Evolutionary conservation across 768 basidiomycete genomes (phyloP), one percentile per base, ranked within the genome.

Genomic region (Cystobasidium ongulense): DNA sequence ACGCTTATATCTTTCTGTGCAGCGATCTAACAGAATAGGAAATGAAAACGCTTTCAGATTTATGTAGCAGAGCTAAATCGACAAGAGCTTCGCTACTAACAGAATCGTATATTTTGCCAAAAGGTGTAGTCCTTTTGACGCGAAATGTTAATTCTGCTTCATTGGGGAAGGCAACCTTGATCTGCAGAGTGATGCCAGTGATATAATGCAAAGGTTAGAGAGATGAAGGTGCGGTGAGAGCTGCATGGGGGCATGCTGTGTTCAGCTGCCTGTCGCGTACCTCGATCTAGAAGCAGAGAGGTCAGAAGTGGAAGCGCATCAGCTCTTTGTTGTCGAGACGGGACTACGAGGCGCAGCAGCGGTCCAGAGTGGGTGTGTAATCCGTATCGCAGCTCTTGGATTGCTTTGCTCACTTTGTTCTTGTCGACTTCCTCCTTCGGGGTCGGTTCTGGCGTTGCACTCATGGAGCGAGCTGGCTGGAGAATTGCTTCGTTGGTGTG

Each of bases 71-170:
- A 50, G 35, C 33, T 35, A 25, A 35, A 35, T 10, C 17, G 35
- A n/a, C 10, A 38, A 35, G 63, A 25, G 35, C 17, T 31, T 33
- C 39, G 63, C 46, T 18, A 41, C 39, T 54, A 27, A 71, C 68
- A 11, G 27, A 27, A 27, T 71, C 54, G 53, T 59, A 59, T 33
- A 71, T 71, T 53, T 71, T 71, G 18, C 68, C 54, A 29, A 71
- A 71, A 2, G 50, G 53, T 33, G 68, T 71, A 5, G 68, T 71
- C 8, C 17, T 11, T 54, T 71, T 71, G 15, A 71, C 53, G 27
- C 54, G 50, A 52, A 71, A 33, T 17, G 54, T 59, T 21, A 71
- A 52, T 31, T 53, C 25, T 21, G 13, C 33, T 31, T 35, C 68
- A 39, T 38, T 71, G 4, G 50, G 68, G 38, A 71, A 71, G 18